phyloP scores from a whole-genome alignment of 2,329 filamentous ascomycete genomes.

The Cordyceps fumosorosea region DNA sequence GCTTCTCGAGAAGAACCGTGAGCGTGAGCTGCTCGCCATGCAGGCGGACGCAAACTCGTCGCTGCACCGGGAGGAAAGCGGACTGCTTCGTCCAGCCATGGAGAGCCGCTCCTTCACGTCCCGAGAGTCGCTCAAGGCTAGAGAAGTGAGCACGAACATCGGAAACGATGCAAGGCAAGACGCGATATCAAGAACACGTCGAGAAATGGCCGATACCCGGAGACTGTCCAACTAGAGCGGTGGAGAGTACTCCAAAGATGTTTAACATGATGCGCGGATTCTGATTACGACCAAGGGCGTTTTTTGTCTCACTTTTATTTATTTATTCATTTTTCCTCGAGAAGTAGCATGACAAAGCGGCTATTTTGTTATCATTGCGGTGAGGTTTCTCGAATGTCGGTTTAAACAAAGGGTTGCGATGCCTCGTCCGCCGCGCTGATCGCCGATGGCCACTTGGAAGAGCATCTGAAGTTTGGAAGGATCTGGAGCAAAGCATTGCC shows the following conservation, averaged over 20 bases:
- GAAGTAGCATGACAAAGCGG: conserved; percentile 12
- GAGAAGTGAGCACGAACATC: conserved; percentile 46
- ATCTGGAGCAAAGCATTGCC: neutral
- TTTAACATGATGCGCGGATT: conserved; percentile 11
- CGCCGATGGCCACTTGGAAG: neutral
- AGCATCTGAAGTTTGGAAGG: neutral
- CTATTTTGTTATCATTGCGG: conserved; percentile 9
- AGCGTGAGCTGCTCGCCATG: conserved; percentile 50
- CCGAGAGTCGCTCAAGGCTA: conserved; percentile 49
- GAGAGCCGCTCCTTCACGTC: conserved; percentile 64
- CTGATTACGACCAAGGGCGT: conserved; percentile 8
- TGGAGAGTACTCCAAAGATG: conserved; percentile 7
- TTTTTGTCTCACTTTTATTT: conserved; percentile 8
- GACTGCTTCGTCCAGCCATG: conserved; percentile 33
- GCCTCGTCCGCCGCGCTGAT: neutral
- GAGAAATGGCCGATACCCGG: conserved; percentile 13
- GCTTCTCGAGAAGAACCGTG: conserved; percentile 68
- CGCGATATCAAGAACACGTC: conserved; percentile 43
- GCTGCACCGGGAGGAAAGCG: conserved; percentile 32
- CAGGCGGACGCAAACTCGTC: conserved; percentile 42
- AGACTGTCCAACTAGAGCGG: conserved; percentile 9
- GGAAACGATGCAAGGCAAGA: conserved; percentile 35
- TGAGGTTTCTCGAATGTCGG: neutral
- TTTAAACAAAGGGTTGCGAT: neutral
- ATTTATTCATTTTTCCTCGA: conserved; percentile 12